Evolutionary conservation across 306 rosid genomes (phyloP).

Genomic region (Mucuna pruriens): DNA sequence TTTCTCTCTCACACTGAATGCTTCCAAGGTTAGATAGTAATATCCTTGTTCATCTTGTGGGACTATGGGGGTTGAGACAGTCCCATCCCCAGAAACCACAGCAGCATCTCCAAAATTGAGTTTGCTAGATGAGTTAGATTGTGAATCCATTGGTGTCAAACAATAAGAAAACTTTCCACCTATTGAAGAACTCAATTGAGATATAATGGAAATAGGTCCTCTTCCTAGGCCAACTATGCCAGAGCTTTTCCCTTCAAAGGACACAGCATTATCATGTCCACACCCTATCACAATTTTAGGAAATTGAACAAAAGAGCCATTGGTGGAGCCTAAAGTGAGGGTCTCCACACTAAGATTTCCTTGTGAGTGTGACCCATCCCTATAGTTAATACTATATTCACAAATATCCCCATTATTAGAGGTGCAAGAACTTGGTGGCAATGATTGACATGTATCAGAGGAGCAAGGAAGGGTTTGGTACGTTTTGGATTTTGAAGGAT

Average conservation of each 20-base stretch:
- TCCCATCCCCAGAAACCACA: neutral
- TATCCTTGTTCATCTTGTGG: accelerated
- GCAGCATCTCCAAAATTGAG: neutral
- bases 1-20: neutral
- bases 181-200: neutral
- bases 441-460: neutral
- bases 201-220: neutral
- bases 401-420: neutral
- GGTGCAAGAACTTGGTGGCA: neutral
- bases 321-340: neutral
- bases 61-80: neutral
- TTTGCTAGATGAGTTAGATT: neutral
- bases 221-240: neutral
- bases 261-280: neutral
- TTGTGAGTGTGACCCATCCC: neutral
- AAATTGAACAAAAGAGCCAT: neutral
- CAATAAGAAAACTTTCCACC: neutral
- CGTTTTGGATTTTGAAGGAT: neutral
- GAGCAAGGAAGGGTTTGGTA: neutral
- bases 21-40: neutral
- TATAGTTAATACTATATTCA: neutral
- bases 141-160: neutral
- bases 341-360: neutral
- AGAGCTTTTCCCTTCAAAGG: neutral
- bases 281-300: neutral